Percentiles rank a stretch among this genome's conserved stretches.
Evolutionary conservation across 225 moss, liverwort and hornwort species (phyloP).

Genomic region (Sphagnum contortum): DNA sequence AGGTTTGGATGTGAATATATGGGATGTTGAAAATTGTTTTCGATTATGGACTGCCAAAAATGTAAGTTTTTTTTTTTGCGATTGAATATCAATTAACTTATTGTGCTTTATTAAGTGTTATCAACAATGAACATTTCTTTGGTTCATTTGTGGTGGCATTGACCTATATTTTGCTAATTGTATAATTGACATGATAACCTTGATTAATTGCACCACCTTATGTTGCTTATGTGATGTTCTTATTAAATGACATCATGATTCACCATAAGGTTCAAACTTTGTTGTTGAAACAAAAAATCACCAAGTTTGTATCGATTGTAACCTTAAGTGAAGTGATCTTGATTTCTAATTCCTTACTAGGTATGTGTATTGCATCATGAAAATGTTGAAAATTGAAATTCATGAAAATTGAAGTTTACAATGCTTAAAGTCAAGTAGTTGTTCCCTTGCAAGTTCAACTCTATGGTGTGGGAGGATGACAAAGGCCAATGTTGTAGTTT

Average conservation of each 20-base stretch:
- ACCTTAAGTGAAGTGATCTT: no score
- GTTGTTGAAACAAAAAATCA: constrained; percentile 87
- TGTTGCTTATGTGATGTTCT: constrained; percentile 77
- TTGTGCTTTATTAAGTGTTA: no score
- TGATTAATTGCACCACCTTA: constrained; percentile 70
- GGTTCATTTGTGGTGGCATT: no score
- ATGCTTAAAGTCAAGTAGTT: no score
- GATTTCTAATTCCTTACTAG: no score
- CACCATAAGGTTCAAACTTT: constrained; percentile 39
- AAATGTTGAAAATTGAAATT: no score
- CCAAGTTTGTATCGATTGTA: constrained; percentile 32
- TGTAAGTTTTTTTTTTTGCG: constrained; percentile 35
- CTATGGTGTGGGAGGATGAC: constrained; percentile 63
- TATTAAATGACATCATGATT: constrained; percentile 31
- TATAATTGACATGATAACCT: constrained; percentile 75
- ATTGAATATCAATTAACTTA: background rate
- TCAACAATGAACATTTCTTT: no score
- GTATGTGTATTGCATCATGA: no score
- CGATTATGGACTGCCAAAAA: constrained; percentile 80
- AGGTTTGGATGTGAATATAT: constrained; percentile 71
- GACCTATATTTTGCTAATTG: no score
- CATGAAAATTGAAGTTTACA: no score
- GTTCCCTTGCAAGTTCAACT: constrained; percentile 54
- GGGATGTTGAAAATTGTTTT: constrained; percentile 55
- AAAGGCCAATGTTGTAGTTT: constrained; percentile 66